phyloP scores from a whole-genome alignment of 2,329 filamentous ascomycete genomes.

The Exophiala spinifera region DNA sequence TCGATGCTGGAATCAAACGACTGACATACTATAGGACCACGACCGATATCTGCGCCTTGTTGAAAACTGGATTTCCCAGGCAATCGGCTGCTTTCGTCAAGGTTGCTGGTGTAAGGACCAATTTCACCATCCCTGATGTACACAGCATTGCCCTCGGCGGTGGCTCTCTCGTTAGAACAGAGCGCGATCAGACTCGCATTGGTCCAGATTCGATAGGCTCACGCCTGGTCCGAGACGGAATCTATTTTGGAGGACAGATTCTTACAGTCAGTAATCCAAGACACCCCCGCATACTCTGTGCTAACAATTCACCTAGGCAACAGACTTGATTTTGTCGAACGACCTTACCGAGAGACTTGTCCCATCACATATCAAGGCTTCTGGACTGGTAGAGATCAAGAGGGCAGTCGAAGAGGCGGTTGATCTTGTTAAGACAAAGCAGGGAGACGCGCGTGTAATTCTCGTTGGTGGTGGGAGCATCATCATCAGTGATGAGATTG shows the following conservation, averaged over 20 bases:
- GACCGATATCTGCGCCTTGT: slow-evolving; percentile 56
- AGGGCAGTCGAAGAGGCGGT: slow-evolving; percentile 50
- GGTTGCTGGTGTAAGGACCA: slow-evolving; percentile 57
- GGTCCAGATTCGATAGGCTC: slow-evolving; percentile 56
- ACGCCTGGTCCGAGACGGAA: slow-evolving; percentile 52
- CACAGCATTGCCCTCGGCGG: slow-evolving; percentile 57
- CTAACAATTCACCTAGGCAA: slow-evolving; percentile 1
- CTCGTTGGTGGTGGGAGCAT: slow-evolving; percentile 59
- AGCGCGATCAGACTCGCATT: slow-evolving; percentile 39
- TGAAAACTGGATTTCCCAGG: slow-evolving; percentile 60
- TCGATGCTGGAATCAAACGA: not conserved
- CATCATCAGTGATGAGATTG: slow-evolving; percentile 45
- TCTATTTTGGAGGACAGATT: slow-evolving; percentile 55
- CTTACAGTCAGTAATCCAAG: slow-evolving; percentile 56
- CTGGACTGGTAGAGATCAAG: slow-evolving; percentile 31
- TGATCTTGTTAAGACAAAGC: slow-evolving; percentile 55
- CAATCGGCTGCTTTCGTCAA: slow-evolving; percentile 58
- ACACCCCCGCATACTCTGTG: slow-evolving; percentile 30
- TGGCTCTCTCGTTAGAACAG: slow-evolving; percentile 36
- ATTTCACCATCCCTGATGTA: slow-evolving; percentile 57
- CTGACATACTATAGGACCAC: slow-evolving; percentile 42
- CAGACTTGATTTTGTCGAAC: slow-evolving; percentile 13
- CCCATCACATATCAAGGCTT: slow-evolving; percentile 1
- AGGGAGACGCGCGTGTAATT: slow-evolving; percentile 48
- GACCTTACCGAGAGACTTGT: slow-evolving; percentile 1